Conservation (phyloP, 768 basidiomycete species). For the Zangia roseola region DNA sequence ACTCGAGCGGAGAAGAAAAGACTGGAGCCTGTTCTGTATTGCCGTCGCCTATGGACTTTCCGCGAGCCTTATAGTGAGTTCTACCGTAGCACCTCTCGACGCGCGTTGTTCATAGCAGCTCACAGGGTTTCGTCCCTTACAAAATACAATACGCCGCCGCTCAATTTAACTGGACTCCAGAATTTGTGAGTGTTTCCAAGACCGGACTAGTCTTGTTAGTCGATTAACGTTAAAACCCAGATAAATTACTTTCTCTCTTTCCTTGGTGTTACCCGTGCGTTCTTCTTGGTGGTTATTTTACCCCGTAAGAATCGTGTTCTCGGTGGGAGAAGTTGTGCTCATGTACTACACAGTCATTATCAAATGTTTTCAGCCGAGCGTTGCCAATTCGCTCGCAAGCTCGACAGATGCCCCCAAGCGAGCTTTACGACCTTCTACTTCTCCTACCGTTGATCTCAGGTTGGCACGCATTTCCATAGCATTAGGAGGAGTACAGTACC, state of each 20-base stretch:
- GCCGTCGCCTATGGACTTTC: constrained; percentile 51
- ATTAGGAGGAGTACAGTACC: constrained; percentile 53
- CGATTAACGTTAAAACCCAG: constrained; percentile 34
- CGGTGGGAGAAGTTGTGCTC: neutral
- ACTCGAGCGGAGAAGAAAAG: constrained; percentile 41
- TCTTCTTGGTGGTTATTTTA: constrained; percentile 53
- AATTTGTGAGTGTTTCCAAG: constrained; percentile 43
- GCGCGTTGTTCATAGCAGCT: neutral
- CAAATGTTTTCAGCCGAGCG: constrained; percentile 47
- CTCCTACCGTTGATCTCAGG: constrained; percentile 61
- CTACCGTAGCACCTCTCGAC: neutral
- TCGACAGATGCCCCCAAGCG: neutral
- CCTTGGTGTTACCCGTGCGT: constrained; percentile 51
- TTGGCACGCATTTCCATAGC: constrained; percentile 62
- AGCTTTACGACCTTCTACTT: constrained; percentile 27
- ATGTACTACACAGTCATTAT: constrained; percentile 45
- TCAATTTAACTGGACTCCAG: constrained; percentile 65
- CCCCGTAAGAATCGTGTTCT: constrained; percentile 47
- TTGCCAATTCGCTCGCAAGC: neutral
- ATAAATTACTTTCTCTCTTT: constrained; percentile 69
- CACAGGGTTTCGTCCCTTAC: constrained; percentile 53
- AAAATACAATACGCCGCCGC: constrained; percentile 65
- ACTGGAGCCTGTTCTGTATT: constrained; percentile 67
- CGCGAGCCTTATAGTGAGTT: constrained; percentile 47
- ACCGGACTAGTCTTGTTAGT: neutral